A percentile compares a stretch with the other conserved stretches of the same genome.
phyloP scores from a whole-genome alignment of 805 yeast genomes.

The Candida sonorensis region DNA sequence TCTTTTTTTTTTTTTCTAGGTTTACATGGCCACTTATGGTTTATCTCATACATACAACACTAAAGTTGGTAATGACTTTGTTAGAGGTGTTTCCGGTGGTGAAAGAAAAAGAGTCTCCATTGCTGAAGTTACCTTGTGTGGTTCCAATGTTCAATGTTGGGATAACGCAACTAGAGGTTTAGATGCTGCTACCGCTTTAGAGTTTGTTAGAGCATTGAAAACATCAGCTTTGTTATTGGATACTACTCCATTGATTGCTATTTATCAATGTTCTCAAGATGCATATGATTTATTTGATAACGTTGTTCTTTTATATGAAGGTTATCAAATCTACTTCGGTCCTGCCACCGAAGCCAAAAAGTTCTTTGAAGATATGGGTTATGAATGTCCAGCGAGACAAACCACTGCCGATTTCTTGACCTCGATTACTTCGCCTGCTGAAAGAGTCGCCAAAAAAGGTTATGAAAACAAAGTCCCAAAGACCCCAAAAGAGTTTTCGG shows the following conservation, averaged over 20 bases:
- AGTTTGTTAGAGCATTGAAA: conserved; percentile 53
- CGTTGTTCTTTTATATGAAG: conserved; percentile 52
- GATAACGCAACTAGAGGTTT: conserved; percentile 69
- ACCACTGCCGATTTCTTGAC: conserved; percentile 65
- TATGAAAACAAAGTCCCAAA: conserved; percentile 45
- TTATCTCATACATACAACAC: conserved; percentile 46
- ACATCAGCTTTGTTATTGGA: conserved; percentile 50
- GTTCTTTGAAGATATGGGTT: conserved; percentile 56
- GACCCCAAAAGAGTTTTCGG: conserved; percentile 51
- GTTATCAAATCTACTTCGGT: conserved; percentile 58
- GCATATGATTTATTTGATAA: conserved; percentile 56
- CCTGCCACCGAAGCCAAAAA: conserved; percentile 44
- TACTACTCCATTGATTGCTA: conserved; percentile 55
- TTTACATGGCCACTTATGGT: conserved; percentile 23
- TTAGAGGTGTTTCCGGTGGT: too few species aligned
- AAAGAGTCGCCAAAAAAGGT: conserved; percentile 43
- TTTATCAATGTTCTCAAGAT: conserved; percentile 63
- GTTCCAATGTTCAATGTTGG: too few species aligned
- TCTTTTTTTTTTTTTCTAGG: conserved; percentile 3
- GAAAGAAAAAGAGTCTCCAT: too few species aligned
- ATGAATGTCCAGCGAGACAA: conserved; percentile 53
- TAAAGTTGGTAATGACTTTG: conserved; percentile 58
- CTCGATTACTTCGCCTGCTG: conserved; percentile 59
- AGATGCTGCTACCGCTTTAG: conserved; percentile 66
- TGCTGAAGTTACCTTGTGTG: too few species aligned